Evolutionary conservation across 257 asterid genomes (phyloP).

Genomic region (Solanum lycopersicoides): DNA sequence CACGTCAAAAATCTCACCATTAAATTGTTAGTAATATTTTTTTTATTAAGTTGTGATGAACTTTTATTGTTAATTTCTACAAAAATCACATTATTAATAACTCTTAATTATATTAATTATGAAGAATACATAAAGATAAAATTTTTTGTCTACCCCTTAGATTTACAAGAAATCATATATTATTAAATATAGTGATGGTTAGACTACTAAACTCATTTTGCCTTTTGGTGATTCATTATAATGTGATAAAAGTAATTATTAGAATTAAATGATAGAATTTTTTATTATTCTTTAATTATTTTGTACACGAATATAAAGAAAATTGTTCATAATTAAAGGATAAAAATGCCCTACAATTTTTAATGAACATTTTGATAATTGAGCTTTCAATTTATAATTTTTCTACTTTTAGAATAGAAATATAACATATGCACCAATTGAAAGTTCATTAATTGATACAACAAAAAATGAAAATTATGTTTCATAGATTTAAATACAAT

Average conservation of each 20-base stretch:
- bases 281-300: too few species aligned
- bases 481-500: too few species aligned
- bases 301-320: not conserved
- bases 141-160: not conserved
- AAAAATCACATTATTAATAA: not conserved
- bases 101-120: too few species aligned
- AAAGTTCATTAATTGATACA: not conserved
- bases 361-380: too few species aligned
- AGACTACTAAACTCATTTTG: not conserved
- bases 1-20: too few species aligned
- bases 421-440: not conserved
- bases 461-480: not conserved
- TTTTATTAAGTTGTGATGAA: not conserved
- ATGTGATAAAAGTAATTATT: too few species aligned
- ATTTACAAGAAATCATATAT: not conserved
- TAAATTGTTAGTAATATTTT: too few species aligned
- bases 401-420: not conserved
- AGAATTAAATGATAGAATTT: not conserved
- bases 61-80: too few species aligned
- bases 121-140: not conserved
- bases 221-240: too few species aligned
- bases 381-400: not conserved
- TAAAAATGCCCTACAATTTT: not conserved
- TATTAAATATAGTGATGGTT: not conserved
- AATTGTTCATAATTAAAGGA: not conserved